Base-by-base conservation (phyloP, 257 asterid species). In the Sherardia arvensis region DNA sequence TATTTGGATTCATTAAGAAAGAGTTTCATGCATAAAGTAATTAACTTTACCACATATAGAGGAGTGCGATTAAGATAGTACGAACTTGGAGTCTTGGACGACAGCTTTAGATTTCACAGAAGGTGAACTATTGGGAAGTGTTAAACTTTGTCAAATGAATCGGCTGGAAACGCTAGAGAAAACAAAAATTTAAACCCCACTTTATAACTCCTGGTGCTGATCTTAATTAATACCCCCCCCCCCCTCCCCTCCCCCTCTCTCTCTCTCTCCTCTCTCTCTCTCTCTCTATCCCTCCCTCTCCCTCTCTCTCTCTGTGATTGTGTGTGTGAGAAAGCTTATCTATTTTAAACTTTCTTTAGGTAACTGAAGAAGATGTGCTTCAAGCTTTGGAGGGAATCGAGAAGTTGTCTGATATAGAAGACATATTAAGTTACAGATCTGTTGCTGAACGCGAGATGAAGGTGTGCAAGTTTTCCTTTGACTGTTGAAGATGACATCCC, bases 361-460 rank as follows among this genome's bases (percentile, higher is more conserved):
- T 81, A 62, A 84, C 87, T 51, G 91, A 81, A 66, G 88, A 71
- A 64, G 78, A 80, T 78, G 85, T 87, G 56, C 78, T 77, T 78
- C 83, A 57, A 61, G 84, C 80, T 75, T 78, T 92, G 79, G 97
- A 89, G 86, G 84, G 84, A 79, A 79, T 89, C 81, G 98, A 92
- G 83, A 89, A 85, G 80, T 84, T 83, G 71, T 80, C 83, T 71
- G 95, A 92, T 53, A 74, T 92, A 64, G 87, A 85, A 74, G 97
- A 87, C 79, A 92, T 92, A 75, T 78, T 92, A 74, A 70, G 71
- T 78, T 89, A 82, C 80, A 85, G 98, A 74, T 86, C 95, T 78
- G 74, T 82, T 68, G 97, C 98, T 5, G 98, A 92, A 69, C 80
- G 75, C 73, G 93, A 89, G 77, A 71, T 87, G 64, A 83, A 88